Conservation (phyloP, 306 rosid species). For the peach (Prunus persica) region DNA sequence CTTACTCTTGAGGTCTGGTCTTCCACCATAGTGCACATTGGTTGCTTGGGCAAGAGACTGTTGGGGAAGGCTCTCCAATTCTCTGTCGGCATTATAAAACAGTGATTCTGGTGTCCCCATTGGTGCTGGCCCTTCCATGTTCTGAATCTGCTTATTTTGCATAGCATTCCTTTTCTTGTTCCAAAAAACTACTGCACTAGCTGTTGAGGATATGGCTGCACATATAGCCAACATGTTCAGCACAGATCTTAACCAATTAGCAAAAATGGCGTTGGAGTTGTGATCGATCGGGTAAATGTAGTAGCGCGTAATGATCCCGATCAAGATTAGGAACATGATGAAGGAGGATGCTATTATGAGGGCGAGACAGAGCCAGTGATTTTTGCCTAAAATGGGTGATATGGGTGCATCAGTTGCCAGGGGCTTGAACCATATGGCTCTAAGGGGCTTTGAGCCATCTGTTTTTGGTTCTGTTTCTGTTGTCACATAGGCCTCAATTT, state of each 20-base stretch:
- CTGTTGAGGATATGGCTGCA: conserved; percentile 34
- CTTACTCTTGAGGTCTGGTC: conserved; percentile 70
- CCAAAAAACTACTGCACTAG: conserved; percentile 44
- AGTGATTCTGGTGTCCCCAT: conserved; percentile 32
- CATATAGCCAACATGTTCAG: conserved; percentile 47
- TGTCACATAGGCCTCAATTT: conserved; percentile 66
- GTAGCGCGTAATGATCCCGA: conserved; percentile 39
- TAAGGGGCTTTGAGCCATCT: conserved; percentile 8
- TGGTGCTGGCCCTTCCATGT: conserved; percentile 37
- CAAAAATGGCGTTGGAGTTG: conserved; percentile 37
- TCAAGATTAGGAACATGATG: conserved; percentile 42
- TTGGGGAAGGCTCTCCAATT: conserved; percentile 58
- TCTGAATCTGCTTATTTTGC: conserved; percentile 44
- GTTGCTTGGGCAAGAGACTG: conserved; percentile 45
- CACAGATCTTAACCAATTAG: conserved; percentile 31
- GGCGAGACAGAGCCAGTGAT: conserved; percentile 66
- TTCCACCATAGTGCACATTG: conserved; percentile 55
- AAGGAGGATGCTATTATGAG: conserved; percentile 58
- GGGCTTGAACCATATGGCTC: conserved; percentile 47
- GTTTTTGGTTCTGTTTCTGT: conserved; percentile 36
- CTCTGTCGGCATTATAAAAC: conserved; percentile 32
- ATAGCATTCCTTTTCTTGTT: conserved; percentile 36
- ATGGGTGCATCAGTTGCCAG: conserved; percentile 39
- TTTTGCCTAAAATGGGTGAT: conserved; percentile 49
- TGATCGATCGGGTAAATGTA: conserved; percentile 61